Evolutionary conservation across 352 stramenopile genomes (phyloP).

Genomic region (Pythium coloratum): DNA sequence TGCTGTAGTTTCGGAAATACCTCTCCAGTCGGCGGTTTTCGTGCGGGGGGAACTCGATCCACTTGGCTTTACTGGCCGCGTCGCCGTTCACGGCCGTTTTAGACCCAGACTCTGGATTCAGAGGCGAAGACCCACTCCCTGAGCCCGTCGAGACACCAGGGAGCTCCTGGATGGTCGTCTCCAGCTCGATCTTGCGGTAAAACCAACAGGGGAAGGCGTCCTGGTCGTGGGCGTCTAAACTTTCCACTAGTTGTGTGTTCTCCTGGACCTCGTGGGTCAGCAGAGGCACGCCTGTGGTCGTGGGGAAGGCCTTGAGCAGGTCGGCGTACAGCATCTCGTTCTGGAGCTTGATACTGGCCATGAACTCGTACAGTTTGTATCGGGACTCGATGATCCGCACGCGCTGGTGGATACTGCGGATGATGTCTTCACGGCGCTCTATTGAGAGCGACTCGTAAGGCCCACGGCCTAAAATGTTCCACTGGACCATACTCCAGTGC

Average conservation of each 20-base stretch:
- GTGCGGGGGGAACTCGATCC: constrained; percentile 78
- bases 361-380: constrained; percentile 85
- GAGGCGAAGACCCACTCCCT: not conserved
- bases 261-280: constrained; percentile 36
- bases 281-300: constrained; percentile 50
- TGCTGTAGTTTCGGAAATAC: constrained; percentile 65
- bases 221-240: constrained; percentile 53
- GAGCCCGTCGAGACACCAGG: not conserved
- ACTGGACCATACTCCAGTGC: constrained; percentile 86
- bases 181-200: constrained; percentile 59
- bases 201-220: constrained; percentile 82
- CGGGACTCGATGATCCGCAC: constrained; percentile 69
- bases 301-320: constrained; percentile 53
- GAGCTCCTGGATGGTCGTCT: not conserved
- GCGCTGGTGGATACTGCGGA: constrained; percentile 70
- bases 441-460: constrained; percentile 76
- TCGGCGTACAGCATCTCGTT: constrained; percentile 84
- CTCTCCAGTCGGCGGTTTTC: constrained; percentile 73
- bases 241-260: constrained; percentile 40
- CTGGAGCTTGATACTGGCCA: constrained; percentile 79
- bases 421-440: constrained; percentile 58
- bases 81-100: not conserved
- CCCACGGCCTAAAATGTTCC: constrained; percentile 79
- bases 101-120: not conserved
- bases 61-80: constrained; percentile 32